phyloP scores from a whole-genome alignment of 352 stramenopile genomes.

The Pseudoperonospora humuli region DNA sequence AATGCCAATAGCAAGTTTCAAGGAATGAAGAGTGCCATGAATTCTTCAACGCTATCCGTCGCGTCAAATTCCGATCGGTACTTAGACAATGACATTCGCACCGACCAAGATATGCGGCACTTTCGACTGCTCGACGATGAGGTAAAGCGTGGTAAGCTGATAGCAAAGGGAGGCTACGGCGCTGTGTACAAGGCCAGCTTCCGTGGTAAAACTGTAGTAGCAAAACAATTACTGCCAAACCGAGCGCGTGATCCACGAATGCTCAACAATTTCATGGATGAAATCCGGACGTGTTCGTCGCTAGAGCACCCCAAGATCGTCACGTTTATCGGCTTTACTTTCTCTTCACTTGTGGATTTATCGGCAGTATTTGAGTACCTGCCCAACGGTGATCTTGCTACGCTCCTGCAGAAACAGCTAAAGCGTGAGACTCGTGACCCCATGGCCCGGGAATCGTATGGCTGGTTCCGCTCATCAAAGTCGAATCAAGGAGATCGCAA shows the following conservation, averaged over 20 bases:
- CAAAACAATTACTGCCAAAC: conserved; percentile 39
- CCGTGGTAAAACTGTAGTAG: conserved; percentile 27
- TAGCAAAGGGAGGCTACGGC: conserved; percentile 55
- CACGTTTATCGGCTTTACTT: conserved; percentile 48
- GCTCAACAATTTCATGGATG: conserved; percentile 43
- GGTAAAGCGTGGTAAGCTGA: conserved; percentile 26
- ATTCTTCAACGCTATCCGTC: conserved; percentile 9
- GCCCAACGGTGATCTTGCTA: conserved; percentile 35
- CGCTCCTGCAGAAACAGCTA: conserved; percentile 28
- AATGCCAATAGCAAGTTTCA: conserved; percentile 10
- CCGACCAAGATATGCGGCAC: conserved; percentile 43
- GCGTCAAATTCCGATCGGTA: conserved; percentile 11
- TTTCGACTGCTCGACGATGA: conserved; percentile 46
- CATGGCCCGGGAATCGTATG: conserved; percentile 14
- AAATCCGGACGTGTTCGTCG: conserved; percentile 33
- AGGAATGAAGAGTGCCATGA: conserved; percentile 7
- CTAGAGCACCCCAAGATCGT: conserved; percentile 42
- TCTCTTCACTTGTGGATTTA: conserved; percentile 43
- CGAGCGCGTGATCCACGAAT: conserved; percentile 23
- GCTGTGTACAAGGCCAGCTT: conserved; percentile 48
- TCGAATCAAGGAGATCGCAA: conserved; percentile 17
- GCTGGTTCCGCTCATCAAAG: conserved; percentile 23
- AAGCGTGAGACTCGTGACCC: conserved; percentile 25
- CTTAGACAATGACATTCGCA: conserved; percentile 60
- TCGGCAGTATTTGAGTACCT: conserved; percentile 47